Base-by-base conservation (phyloP, 1,284 basidiomycete genomes). In the Puccinia hordei region DNA sequence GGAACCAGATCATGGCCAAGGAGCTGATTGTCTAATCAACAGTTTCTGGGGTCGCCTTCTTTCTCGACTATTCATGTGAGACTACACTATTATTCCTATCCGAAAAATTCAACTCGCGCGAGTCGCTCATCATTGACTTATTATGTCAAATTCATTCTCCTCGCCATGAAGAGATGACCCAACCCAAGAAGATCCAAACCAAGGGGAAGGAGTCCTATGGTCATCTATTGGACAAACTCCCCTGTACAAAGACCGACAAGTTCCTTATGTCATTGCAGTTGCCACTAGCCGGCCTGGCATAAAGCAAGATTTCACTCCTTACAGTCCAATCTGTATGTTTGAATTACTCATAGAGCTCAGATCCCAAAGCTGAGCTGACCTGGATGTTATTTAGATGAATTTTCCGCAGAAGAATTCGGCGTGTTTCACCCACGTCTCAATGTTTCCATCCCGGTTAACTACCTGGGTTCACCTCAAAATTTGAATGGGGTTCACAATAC, bases 31-130 rank as follows among this genome's bases (percentile, higher is more conserved):
- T 49, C 46, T 68, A 2, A 30, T 53, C 8, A 24, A 15, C 24
- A 69, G 66, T 44, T n/a, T 80, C 19, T 80, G 78, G 68, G 68
- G 78, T 49, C 38, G 68, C 44, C 49, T 80, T 41, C 38, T 80
- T 10, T 57, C 78, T 53, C 57, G 49, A 33, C 49, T 72, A 72
- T 53, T 80, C 33, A 73, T 72, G 68, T 73, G 33, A 73, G 49
- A 27, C 46, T 30, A 10, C 41, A 44, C 0, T 35, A n/a, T 13
- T 59, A 24, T 15, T 27, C 30, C n/a, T 27, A 22, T 41, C 27
- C 22, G n/a, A 33, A 35, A 30, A 33, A 2, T 1, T 33, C 24
- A 65, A 49, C n/a, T n/a, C 9, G 5, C 9, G 5, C 6, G 22
- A 27, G 53, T 12, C 51, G 1, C 35, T 51, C 30, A 63, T 63